Conservation (phyloP, 148 eudicot species). For the Spergularia marina region DNA sequence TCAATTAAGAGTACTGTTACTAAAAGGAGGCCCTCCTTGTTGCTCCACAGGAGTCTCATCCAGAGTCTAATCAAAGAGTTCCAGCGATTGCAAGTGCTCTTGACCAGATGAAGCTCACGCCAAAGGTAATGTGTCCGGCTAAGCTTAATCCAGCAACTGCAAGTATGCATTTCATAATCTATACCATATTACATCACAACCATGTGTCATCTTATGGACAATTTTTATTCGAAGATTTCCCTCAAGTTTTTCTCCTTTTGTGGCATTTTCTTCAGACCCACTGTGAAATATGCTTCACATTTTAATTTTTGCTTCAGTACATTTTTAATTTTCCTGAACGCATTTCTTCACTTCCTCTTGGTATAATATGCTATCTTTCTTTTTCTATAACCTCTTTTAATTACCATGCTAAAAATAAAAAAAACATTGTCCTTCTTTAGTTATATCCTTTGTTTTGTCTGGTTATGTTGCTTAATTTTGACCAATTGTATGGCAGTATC, state of each 20-base stretch:
- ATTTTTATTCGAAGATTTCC: neutral
- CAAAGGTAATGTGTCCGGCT: constrained; percentile 52
- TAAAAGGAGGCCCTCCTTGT: neutral
- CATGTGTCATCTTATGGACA: neutral
- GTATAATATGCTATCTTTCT: neutral
- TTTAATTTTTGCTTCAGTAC: neutral
- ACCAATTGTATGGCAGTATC: constrained; percentile 47
- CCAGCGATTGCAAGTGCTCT: constrained; percentile 79
- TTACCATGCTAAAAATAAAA: neutral
- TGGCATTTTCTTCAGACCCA: neutral
- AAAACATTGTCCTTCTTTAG: neutral
- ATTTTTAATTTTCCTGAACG: neutral
- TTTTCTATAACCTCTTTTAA: neutral
- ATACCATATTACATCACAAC: neutral
- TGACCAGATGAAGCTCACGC: constrained; percentile 69
- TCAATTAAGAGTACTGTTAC: neutral
- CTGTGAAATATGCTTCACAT: neutral
- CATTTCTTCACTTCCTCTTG: neutral
- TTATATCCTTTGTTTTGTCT: neutral
- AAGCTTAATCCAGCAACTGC: neutral
- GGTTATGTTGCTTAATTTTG: neutral
- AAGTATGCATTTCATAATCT: neutral
- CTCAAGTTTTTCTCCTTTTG: neutral
- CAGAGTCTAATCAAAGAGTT: constrained; percentile 89
- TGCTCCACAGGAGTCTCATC: constrained; percentile 66